Evolutionary conservation across 1,284 basidiomycete genomes (phyloP).

Genomic region (Malassezia cuniculi): DNA sequence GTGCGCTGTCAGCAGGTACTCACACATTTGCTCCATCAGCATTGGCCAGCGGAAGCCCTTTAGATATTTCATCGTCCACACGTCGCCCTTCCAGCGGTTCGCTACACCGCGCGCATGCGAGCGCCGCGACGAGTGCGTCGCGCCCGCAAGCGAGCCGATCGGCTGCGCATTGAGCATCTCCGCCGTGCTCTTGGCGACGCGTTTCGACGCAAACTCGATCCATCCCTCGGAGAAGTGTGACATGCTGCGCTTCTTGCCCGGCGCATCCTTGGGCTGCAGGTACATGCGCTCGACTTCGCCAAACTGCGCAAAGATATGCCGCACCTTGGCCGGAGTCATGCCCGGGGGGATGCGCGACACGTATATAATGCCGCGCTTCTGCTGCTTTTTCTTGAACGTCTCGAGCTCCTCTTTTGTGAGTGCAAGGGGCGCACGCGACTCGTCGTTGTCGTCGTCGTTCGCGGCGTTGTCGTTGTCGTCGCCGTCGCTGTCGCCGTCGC

Average conservation of each 20-base stretch:
- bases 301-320: constrained; percentile 52
- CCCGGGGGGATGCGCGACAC: constrained; percentile 95
- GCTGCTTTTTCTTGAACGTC: constrained; percentile 32
- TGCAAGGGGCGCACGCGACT: not conserved
- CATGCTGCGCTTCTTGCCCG: constrained; percentile 40
- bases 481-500: constrained; percentile 3
- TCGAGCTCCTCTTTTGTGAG: constrained; percentile 24
- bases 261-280: constrained; percentile 28
- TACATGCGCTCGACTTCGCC: constrained; percentile 41
- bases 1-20: constrained; percentile 58
- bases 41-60: constrained; percentile 98
- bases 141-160: constrained; percentile 51
- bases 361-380: constrained; percentile 63
- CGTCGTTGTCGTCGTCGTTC: not conserved
- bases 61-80: constrained; percentile 99
- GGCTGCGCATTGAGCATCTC: constrained; percentile 91
- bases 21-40: constrained; percentile 95
- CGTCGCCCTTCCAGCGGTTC: constrained; percentile 70
- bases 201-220: constrained; percentile 94
- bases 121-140: constrained; percentile 10
- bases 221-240: constrained; percentile 88
- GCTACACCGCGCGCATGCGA: constrained; percentile 21
- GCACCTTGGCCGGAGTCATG: constrained; percentile 91
- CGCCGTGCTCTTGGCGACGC: constrained; percentile 74
- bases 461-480: constrained; percentile 2